phyloP scores from a whole-genome alignment of 2,329 filamentous ascomycete genomes.

The Fusarium praegraminearum region DNA sequence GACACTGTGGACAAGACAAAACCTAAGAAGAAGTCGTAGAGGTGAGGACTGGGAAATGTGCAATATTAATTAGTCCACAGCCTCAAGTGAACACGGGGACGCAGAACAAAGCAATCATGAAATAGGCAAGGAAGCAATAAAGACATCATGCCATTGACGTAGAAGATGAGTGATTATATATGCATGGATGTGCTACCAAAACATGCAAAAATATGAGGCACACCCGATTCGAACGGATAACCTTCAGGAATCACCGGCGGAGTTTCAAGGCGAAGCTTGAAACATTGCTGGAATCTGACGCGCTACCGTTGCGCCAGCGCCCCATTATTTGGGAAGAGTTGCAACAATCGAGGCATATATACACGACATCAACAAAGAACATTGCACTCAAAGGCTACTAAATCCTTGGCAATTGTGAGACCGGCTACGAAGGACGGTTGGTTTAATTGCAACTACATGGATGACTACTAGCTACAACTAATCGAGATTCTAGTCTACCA shows the following conservation, averaged over 20 bases:
- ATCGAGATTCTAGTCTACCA: too few relatives aligned
- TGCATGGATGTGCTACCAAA: background rate
- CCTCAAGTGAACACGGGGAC: too few relatives aligned
- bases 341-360: fast-evolving
- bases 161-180: too few relatives aligned
- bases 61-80: background rate
- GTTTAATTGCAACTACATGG: background rate
- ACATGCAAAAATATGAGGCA: conserved; percentile 17
- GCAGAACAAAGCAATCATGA: background rate
- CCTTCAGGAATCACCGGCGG: conserved; percentile 24
- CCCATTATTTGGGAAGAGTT: background rate
- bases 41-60: too few relatives aligned
- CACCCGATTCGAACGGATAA: conserved; percentile 29
- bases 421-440: background rate
- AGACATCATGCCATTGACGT: too few relatives aligned
- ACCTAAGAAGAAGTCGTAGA: conserved; percentile 37
- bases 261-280: background rate
- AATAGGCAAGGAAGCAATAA: background rate
- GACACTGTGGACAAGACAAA: conserved; percentile 42
- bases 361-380: background rate
- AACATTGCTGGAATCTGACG: conserved; percentile 25
- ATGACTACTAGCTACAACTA: background rate
- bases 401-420: too few relatives aligned
- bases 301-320: conserved; percentile 31
- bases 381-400: background rate